These are phyloP conservation scores for Rhinocladiella similis DNA, from an alignment of 2,329 filamentous ascomycete species.

Conservation along the genomic window DNA sequence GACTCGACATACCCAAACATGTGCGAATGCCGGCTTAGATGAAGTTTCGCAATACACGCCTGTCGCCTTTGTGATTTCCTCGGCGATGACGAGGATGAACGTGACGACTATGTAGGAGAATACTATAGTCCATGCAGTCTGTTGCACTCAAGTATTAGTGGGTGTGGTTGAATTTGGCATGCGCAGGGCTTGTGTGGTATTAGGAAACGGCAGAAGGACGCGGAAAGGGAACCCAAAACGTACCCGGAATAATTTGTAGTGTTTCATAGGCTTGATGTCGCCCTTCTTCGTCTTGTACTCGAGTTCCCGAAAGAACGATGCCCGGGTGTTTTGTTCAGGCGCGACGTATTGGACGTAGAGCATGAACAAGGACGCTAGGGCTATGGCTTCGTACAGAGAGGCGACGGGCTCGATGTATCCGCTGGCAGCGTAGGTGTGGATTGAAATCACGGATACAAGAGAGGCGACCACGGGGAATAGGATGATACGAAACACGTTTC, in stretches of 20 bases:
- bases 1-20: constrained; percentile 69
- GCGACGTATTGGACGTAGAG: constrained; percentile 20
- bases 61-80: constrained; percentile 69
- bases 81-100: constrained; percentile 74
- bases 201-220: background rate
- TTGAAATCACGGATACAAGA: constrained; percentile 12
- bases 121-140: constrained; percentile 63
- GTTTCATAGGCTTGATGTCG: constrained; percentile 4
- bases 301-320: constrained; percentile 12
- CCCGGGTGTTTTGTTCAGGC: constrained; percentile 13
- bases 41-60: constrained; percentile 75
- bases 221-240: constrained; percentile 38
- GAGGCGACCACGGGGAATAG: constrained; percentile 15
- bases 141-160: background rate
- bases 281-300: constrained; percentile 9
- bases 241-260: constrained; percentile 45
- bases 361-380: constrained; percentile 20
- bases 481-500: constrained; percentile 20
- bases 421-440: constrained; percentile 14
- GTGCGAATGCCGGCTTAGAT: constrained; percentile 71
- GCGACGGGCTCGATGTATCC: constrained; percentile 14
- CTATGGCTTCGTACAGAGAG: constrained; percentile 19
- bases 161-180: too few relatives aligned
- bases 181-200: too few relatives aligned
- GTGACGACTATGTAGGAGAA: constrained; percentile 84